phyloP scores from a whole-genome alignment of 352 stramenopile species.

The Pythium volutum region DNA sequence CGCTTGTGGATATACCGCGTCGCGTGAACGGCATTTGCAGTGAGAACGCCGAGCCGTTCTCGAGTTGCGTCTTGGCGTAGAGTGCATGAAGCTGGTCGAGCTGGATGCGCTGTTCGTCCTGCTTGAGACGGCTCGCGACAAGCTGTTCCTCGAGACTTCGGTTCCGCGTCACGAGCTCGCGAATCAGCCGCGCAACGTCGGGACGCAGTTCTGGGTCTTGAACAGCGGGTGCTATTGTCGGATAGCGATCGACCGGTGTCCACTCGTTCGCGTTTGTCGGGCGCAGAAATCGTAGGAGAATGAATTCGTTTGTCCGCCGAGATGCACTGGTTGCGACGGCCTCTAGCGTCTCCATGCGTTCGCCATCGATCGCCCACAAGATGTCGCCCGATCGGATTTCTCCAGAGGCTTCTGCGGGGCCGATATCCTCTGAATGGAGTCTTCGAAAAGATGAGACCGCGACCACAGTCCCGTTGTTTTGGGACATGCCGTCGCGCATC shows the following conservation, averaged over 20 bases:
- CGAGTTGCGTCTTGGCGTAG: conserved; percentile 38
- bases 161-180: conserved; percentile 40
- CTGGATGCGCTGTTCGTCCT: conserved; percentile 58
- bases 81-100: conserved; percentile 62
- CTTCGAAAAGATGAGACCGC: conserved; percentile 50
- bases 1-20: not conserved
- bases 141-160: conserved; percentile 47
- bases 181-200: conserved; percentile 32
- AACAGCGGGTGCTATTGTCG: too few relatives aligned
- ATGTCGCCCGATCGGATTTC: conserved; percentile 46
- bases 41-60: conserved; percentile 29
- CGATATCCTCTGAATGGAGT: conserved; percentile 32
- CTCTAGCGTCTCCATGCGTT: conserved; percentile 30
- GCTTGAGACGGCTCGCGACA: conserved; percentile 44
- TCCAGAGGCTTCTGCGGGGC: conserved; percentile 43
- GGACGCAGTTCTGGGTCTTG: not conserved
- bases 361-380: conserved; percentile 40
- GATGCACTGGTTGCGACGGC: conserved; percentile 15
- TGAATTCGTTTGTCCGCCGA: conserved; percentile 12
- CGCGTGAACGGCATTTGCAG: conserved; percentile 28
- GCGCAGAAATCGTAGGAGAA: conserved; percentile 45
- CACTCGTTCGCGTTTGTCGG: not conserved
- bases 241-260: not conserved
- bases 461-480: conserved; percentile 1
- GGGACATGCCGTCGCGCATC: not conserved